Evolutionary conservation across 148 eudicot species (phyloP), one percentile per base, ranked within the genome.

Genomic region (Chenopodium suecicum): DNA sequence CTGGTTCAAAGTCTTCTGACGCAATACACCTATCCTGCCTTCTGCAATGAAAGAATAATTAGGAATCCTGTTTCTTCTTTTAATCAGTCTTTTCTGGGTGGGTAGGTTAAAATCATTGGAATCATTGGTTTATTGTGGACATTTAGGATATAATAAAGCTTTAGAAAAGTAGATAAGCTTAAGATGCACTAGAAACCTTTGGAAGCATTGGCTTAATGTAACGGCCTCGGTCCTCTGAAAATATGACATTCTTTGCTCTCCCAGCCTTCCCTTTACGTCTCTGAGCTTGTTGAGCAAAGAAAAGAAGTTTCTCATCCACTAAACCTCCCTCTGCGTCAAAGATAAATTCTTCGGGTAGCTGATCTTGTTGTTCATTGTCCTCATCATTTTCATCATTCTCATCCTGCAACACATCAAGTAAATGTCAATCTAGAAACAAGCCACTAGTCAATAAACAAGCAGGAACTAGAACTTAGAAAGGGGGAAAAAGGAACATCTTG

Each of bases 221-320:
- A 50, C 99, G 95, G 75, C 99, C 99, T 87, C 99, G 88, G 83
- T 96, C 99, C 82, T 96, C 99, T 17, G 99, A 96, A 86, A 96
- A 96, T 83, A 96, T 96, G 75, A 96, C 97, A 86, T 96, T 96
- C 90, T 96, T 96, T 66, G 99, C 99, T 78, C 99, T 91, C 73
- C 99, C 99, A 87, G 99, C 99, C 88, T 91, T 96, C 69, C 99
- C 99, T 83, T 82, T 83, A 72, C 91, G 91, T 82, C 94, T 90
- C 86, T 96, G 99, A 86, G 99, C 99, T 90, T 96, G 99, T 79
- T 96, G 99, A 82, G 99, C 97, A 88, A 96, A 96, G 94, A 96
- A 96, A 76, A 96, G 97, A 87, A 96, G 99, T 69, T 96, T 96
- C 88, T 94, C 99, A 84, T 96, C 99, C 83, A 96, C 95, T 76